These are phyloP conservation scores for Lotmaria passim DNA, from an alignment of 208 protist species.

Conservation along the genomic window DNA sequence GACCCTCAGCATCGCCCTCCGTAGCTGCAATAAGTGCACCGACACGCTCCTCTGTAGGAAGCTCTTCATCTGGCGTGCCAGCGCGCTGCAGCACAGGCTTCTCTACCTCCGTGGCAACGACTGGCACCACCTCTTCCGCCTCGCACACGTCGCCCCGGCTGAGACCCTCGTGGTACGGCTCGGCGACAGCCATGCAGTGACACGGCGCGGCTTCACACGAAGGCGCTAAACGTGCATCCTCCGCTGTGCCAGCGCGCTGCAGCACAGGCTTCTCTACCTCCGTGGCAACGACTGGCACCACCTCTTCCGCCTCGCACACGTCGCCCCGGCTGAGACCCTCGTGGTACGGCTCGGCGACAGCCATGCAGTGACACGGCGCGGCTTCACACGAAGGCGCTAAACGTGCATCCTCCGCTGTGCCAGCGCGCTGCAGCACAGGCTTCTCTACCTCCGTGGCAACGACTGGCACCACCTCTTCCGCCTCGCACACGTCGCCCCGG, in stretches of 20 bases:
- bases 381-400: not conserved
- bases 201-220: not conserved
- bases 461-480: slow-evolving; percentile 3
- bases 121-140: not conserved
- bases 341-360: not conserved
- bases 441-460: not conserved
- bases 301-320: slow-evolving; percentile 7
- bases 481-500: slow-evolving; percentile 6
- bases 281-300: not conserved
- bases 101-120: not conserved
- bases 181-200: not conserved
- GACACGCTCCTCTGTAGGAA: not conserved
- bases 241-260: not conserved
- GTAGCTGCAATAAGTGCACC: not conserved
- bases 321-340: not conserved
- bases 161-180: not conserved
- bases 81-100: not conserved
- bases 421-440: not conserved
- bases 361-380: not conserved
- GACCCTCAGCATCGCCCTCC: not conserved
- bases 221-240: not conserved
- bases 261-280: not conserved
- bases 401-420: not conserved
- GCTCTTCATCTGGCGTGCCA: not conserved
- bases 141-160: slow-evolving; percentile 12